Base-by-base conservation (phyloP, 192 early-diverging fungal species). In the Powellomyces hirtus region DNA sequence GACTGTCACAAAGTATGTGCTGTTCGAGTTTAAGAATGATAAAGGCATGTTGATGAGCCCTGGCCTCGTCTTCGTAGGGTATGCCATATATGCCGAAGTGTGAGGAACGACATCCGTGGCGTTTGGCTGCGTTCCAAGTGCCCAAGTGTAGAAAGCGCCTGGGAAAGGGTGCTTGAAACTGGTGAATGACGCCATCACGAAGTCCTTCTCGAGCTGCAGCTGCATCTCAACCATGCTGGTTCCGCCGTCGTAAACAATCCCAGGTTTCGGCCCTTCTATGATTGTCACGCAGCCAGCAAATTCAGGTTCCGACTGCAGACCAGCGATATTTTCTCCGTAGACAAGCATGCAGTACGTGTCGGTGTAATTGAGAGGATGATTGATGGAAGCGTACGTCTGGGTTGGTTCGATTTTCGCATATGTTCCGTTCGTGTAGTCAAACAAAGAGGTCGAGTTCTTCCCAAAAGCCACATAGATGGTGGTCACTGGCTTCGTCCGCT, bases 51-150 rank as follows among this genome's bases (percentile, higher is more conserved):
- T 46, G 38, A 46, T n/a, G 7, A 13, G 20, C 14, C 42, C 36
- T n/a, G 13, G 20, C 1, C 16, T 18, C 8, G 14, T 18, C 27
- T 42, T 44, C 22, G 61, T 22, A 22, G 61, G 61, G 38, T 26
- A 26, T 8, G 46, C 11, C 11, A 63, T n/a, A 29, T 18, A 44
- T 26, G 14, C 42, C 14, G 42, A 8, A n/a, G 61, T 63, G 31
- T 38, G 18, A 13, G 14, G 18, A n/a, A 63, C 61, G 29, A 63
- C 20, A 29, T 63, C 61, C 10, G 61, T 63, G 13, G n/a, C 37
- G 20, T n/a, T 30, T 14, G 61, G 61, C 11, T 8, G 13, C 61
- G 61, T 63, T 63, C 61, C 61, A 37, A 63, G 27, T 18, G 34
- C 20, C 61, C 61, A 63, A 0, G 14, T 30, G 38, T 63, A 63